phyloP scores from a whole-genome alignment of 257 asterid species.

The Lycium barbarum region DNA sequence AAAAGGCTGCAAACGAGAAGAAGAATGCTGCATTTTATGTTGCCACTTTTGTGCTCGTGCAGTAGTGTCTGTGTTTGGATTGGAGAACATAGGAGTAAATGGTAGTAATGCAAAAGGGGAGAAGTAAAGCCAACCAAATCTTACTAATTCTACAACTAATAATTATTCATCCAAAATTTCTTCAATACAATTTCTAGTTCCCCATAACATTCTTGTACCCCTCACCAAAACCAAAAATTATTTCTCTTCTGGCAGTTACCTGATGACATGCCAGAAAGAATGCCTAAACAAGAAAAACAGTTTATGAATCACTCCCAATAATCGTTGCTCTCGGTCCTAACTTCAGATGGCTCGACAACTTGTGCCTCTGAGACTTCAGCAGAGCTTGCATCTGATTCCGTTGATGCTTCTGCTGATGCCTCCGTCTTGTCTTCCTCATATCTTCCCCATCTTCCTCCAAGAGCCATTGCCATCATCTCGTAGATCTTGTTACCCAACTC shows the following conservation, averaged over 20 bases:
- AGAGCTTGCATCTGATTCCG: conserved; percentile 41
- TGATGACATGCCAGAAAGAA: neutral
- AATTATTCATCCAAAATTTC: conserved; percentile 20
- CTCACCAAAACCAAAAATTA: neutral
- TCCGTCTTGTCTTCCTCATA: conserved; percentile 52
- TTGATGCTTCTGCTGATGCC: conserved; percentile 27
- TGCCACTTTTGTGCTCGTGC: neutral
- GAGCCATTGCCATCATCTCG: conserved; percentile 99
- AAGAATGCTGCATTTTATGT: neutral
- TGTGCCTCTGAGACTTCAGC: conserved; percentile 50
- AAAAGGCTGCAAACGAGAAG: neutral
- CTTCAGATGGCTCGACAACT: conserved; percentile 90
- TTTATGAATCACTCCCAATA: conserved; percentile 69
- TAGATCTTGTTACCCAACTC: conserved; percentile 95
- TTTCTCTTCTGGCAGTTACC: neutral
- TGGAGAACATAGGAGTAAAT: neutral
- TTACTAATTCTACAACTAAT: conserved; percentile 9
- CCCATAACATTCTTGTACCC: neutral
- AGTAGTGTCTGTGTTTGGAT: neutral
- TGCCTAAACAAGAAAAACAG: conserved; percentile 31
- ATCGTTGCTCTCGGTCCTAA: conserved; percentile 65
- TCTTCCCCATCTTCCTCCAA: conserved; percentile 99
- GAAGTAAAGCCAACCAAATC: neutral
- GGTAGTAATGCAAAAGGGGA: neutral
- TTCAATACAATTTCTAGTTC: neutral